These are phyloP conservation scores for Pestalotiopsis sp. DNA, from an alignment of 2,329 filamentous ascomycete genomes.

Conservation along the genomic window DNA sequence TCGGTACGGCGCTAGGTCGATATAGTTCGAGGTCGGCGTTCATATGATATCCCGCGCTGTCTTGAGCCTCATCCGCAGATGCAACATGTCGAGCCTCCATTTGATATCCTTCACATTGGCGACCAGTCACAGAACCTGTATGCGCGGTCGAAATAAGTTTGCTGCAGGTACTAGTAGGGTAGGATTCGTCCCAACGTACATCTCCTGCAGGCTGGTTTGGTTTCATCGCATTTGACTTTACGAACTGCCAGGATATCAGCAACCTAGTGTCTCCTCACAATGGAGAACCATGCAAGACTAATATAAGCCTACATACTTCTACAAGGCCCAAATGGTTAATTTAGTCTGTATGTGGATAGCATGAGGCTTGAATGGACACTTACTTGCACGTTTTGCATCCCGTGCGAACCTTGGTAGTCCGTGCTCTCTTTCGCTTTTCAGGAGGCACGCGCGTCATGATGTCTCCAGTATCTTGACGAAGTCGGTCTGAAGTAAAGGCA, in stretches of 20 bases:
- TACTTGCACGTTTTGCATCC: neutral
- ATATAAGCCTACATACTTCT: neutral
- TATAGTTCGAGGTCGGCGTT: neutral
- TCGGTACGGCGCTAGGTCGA: neutral
- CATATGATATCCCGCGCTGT: neutral
- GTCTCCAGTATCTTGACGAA: neutral
- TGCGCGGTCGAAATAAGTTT: neutral
- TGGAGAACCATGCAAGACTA: neutral
- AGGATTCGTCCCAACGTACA: neutral
- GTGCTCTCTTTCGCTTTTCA: neutral
- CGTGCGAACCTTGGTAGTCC: neutral
- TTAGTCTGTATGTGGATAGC: neutral
- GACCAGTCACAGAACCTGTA: neutral
- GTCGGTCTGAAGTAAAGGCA: neutral
- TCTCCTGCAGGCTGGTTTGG: neutral
- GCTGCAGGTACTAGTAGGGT: neutral
- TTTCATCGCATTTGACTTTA: constrained; percentile 2
- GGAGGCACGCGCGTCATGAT: neutral
- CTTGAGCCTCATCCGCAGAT: neutral
- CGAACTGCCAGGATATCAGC: neutral
- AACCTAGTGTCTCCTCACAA: neutral
- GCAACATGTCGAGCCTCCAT: neutral
- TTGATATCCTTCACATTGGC: neutral
- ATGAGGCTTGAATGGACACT: neutral
- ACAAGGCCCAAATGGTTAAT: neutral